A percentile compares a stretch with the other conserved stretches of the same genome.
Conservation (phyloP, 768 basidiomycete genomes). For the Cystofilobasidium ferigula region DNA sequence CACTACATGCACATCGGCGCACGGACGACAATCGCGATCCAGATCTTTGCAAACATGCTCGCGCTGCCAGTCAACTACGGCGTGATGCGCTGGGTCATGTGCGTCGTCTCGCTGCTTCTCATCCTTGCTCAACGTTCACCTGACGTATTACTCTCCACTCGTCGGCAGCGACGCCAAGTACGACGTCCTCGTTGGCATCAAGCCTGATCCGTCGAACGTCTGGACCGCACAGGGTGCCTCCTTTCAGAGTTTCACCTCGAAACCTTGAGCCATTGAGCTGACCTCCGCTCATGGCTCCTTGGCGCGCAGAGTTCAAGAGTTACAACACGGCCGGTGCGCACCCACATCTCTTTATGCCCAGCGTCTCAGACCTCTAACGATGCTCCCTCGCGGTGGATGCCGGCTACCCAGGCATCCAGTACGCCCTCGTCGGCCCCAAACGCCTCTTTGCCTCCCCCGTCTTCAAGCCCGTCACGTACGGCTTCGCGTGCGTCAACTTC, state of each 20-base stretch:
- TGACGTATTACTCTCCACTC: too few relatives aligned
- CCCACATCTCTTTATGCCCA: too few relatives aligned
- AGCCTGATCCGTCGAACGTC: background rate
- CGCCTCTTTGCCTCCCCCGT: background rate
- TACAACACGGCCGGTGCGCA: background rate
- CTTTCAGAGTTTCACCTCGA: too few relatives aligned
- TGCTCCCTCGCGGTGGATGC: background rate
- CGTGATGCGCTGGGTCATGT: background rate
- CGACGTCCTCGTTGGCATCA: background rate
- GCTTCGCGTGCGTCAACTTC: constrained; percentile 1
- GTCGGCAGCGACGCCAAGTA: background rate
- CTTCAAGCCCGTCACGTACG: background rate
- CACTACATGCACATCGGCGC: constrained; percentile 6
- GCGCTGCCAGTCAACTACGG: constrained; percentile 3
- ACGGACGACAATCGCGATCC: background rate
- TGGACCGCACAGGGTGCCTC: background rate
- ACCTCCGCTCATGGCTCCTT: too few relatives aligned
- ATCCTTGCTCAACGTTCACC: too few relatives aligned
- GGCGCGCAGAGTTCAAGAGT: background rate
- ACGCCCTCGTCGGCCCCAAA: constrained; percentile 15
- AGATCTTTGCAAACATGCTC: constrained; percentile 6
- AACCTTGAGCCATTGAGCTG: too few relatives aligned
- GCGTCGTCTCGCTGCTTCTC: too few relatives aligned
- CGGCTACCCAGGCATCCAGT: constrained; percentile 1
- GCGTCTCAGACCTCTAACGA: too few relatives aligned